A percentile compares a stretch with the other conserved stretches of the same genome.
These are phyloP conservation scores for Arxiozyma bovina DNA, from an alignment of 1,139 yeast species.

Conservation along the genomic window DNA sequence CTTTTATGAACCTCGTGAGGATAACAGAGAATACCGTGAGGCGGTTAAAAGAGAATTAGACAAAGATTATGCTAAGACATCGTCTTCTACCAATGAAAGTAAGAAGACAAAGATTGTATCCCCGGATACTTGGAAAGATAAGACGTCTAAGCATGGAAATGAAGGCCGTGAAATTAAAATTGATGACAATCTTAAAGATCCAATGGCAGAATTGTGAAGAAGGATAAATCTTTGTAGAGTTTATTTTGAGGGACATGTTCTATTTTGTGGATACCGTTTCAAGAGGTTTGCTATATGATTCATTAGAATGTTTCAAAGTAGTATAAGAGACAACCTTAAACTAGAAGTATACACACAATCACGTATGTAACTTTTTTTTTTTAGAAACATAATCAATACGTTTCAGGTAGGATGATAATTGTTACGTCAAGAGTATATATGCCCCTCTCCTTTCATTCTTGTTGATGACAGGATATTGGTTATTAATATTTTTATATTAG, in stretches of 20 bases:
- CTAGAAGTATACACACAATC: neutral
- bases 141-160: neutral
- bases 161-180: neutral
- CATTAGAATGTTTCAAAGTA: neutral
- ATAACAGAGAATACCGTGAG: slow-evolving; percentile 36
- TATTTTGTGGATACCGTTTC: neutral
- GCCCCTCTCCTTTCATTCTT: too few species aligned
- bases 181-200: slow-evolving; percentile 5
- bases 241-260: too few species aligned
- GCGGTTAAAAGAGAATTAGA: slow-evolving; percentile 21
- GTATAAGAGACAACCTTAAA: neutral
- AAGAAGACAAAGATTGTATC: neutral
- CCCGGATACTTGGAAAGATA: neutral
- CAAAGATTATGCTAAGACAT: slow-evolving; percentile 14
- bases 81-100: neutral
- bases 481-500: too few species aligned
- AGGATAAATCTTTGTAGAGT: slow-evolving; percentile 1
- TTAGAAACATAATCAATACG: too few species aligned
- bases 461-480: too few species aligned
- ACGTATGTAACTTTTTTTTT: neutral
- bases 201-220: slow-evolving; percentile 4
- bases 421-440: too few species aligned
- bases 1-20: slow-evolving; percentile 46
- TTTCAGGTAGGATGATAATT: too few species aligned
- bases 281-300: too few species aligned